Base-by-base conservation (phyloP, 805 yeast genomes). In the Candida fluviatilis region DNA sequence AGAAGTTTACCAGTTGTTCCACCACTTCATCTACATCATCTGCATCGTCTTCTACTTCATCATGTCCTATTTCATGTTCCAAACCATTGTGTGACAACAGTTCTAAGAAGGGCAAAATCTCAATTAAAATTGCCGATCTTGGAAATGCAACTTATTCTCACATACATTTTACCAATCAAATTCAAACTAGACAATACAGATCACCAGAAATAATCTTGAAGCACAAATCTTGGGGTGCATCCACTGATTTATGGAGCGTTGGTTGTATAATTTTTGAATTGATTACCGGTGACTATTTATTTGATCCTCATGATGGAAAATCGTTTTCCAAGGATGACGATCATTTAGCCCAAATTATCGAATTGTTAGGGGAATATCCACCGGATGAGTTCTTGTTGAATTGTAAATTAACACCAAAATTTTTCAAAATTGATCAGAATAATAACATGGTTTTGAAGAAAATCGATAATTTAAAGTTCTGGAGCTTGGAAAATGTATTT, bases 121-220 rank as follows among this genome's bases (percentile, higher is more conserved):
- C 54, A 1, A 53, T 91, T 29, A 91, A 91, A 58, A 82, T 93
- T 45, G 98, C 96, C 2, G 99, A 91, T 59, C 69, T 89, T 41
- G 97, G 97, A 27, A 89, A 90, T 55, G 95, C 95, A 1, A 87
- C 96, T 47, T 86, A 87, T 80, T 70, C 75, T 4, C 74, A 78
- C 53, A 76, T 76, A 36, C 96, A 89, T 57, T 87, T 84, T 60
- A 85, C 96, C 4, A 79, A 87, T 58, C 90, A 87, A 46, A 86
- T 89, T 44, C 96, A 89, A 61, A 89, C 97, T 1, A 72, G 97
- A 33, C 96, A 89, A 58, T 89, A 89, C 59, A 71, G 99, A 32
- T 78, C 96, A 0, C 98, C 98, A 1, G 99, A 91, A 55, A 61
- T 55, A 54, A 54, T 52, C 11, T 49, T 62, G 39, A 55, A 54